Conservation (phyloP, 352 stramenopile species). For the Globisporangium solare region DNA sequence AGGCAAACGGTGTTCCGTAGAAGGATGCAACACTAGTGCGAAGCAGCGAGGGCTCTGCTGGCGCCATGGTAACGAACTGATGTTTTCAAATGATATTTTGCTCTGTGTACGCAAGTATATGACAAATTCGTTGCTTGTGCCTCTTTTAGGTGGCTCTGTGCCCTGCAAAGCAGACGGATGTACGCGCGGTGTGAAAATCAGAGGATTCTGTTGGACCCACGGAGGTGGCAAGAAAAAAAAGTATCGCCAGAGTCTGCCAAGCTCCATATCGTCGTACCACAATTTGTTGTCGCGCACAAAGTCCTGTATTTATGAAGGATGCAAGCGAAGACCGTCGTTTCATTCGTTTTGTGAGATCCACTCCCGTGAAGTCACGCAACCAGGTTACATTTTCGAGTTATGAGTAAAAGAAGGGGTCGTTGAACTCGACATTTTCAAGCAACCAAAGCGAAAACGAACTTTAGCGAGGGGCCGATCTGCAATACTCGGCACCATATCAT, state of each 20-base stretch:
- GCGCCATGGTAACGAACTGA: slow-evolving; percentile 20
- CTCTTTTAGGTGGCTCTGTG: slow-evolving; percentile 19
- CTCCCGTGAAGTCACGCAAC: slow-evolving; percentile 1
- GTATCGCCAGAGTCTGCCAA: background rate
- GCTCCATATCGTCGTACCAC: too few relatives aligned
- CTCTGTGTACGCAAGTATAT: background rate
- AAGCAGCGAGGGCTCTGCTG: slow-evolving; percentile 25
- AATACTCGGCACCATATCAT: too few relatives aligned
- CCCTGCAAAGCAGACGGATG: slow-evolving; percentile 24
- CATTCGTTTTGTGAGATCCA: slow-evolving; percentile 3
- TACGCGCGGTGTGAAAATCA: slow-evolving; percentile 19
- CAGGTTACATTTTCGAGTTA: slow-evolving; percentile 2
- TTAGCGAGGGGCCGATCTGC: too few relatives aligned
- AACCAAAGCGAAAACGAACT: too few relatives aligned
- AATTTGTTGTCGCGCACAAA: background rate
- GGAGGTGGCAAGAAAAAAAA: slow-evolving; percentile 7
- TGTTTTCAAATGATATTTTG: background rate
- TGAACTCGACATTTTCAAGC: too few relatives aligned
- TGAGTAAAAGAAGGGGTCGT: background rate
- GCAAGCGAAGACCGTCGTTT: background rate
- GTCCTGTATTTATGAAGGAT: slow-evolving; percentile 7
- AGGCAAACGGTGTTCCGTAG: slow-evolving; percentile 32
- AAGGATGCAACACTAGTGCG: slow-evolving; percentile 24
- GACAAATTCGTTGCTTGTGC: too few relatives aligned
- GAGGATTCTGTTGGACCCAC: slow-evolving; percentile 20